phyloP scores from a whole-genome alignment of 306 rosid genomes.

The Medicago ruthenica region DNA sequence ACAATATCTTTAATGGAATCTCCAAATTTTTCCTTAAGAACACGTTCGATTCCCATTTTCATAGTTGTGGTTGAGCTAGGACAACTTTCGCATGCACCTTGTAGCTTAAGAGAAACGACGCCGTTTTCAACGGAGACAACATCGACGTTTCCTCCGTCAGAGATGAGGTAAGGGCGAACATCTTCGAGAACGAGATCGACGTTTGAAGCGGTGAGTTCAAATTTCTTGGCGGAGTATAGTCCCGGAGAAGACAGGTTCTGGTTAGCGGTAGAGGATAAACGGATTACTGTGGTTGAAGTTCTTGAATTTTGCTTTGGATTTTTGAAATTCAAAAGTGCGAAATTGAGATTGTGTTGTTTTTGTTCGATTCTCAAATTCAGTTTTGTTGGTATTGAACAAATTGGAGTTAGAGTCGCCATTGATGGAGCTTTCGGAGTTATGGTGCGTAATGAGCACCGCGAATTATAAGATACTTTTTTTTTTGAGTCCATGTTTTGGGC shows the following conservation, averaged over 20 bases:
- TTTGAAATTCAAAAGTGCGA: not conserved
- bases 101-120: constrained; percentile 80
- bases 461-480: not conserved
- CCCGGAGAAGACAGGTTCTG: constrained; percentile 62
- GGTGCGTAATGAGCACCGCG: not conserved
- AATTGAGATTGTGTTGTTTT: constrained; percentile 26
- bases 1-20: constrained; percentile 72
- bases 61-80: constrained; percentile 97
- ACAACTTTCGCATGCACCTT: constrained; percentile 95
- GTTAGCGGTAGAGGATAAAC: constrained; percentile 48
- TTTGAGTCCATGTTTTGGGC: too few species aligned
- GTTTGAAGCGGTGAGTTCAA: constrained; percentile 72
- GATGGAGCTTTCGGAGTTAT: constrained; percentile 10
- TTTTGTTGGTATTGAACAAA: constrained; percentile 8
- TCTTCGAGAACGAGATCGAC: constrained; percentile 90
- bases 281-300: constrained; percentile 17
- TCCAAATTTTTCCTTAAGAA: constrained; percentile 90
- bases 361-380: not conserved
- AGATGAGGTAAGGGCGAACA: constrained; percentile 89
- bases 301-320: constrained; percentile 12
- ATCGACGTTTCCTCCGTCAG: constrained; percentile 95
- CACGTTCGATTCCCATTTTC: constrained; percentile 97
- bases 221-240: constrained; percentile 77
- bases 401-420: constrained; percentile 42
- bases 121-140: constrained; percentile 87